phyloP scores from a whole-genome alignment of 148 eudicot genomes.

The Fagopyrum homotropicum region DNA sequence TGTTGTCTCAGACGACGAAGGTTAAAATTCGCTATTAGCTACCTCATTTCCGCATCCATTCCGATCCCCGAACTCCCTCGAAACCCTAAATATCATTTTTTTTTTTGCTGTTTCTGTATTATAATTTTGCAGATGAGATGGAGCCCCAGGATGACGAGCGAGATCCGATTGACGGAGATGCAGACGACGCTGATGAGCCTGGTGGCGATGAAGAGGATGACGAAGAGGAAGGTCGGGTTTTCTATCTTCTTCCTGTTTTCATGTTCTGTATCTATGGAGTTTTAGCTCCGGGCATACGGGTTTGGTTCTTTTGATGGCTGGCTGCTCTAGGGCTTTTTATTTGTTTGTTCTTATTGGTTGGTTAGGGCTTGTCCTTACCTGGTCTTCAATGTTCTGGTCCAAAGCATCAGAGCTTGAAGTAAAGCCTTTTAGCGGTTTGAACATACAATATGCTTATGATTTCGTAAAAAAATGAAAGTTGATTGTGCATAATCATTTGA shows the following conservation, averaged over 20 bases:
- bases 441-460: background rate
- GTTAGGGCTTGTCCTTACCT: constrained; percentile 6
- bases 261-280: background rate
- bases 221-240: constrained; percentile 58
- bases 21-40: constrained; percentile 16
- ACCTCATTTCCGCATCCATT: background rate
- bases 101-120: background rate
- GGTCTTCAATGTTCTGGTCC: background rate
- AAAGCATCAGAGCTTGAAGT: background rate
- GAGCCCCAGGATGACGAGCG: constrained; percentile 61
- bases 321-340: constrained; percentile 14
- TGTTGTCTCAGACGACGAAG: constrained; percentile 69
- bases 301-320: background rate
- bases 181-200: constrained; percentile 34
- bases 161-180: constrained; percentile 60
- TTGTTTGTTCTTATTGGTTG: background rate
- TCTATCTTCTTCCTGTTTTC: background rate
- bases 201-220: constrained; percentile 52
- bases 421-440: background rate
- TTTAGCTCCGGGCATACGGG: background rate
- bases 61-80: background rate
- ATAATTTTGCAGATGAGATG: constrained; percentile 48
- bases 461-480: background rate
- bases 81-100: constrained; percentile 19
- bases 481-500: background rate